Conservation (phyloP, 2,329 filamentous ascomycete genomes). For the Penicillium oxalicum region DNA sequence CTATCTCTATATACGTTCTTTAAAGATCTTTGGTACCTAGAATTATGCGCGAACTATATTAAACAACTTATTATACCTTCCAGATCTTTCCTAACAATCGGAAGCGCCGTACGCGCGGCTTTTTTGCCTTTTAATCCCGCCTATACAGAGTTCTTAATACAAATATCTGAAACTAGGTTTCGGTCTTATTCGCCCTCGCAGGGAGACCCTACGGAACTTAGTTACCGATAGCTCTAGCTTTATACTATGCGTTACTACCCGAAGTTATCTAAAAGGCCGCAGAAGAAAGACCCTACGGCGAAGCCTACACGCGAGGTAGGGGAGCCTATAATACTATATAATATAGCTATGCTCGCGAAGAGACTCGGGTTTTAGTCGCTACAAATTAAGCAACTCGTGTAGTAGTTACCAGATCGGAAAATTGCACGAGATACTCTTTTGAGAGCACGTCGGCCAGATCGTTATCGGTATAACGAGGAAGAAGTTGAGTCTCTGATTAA, state of each 20-base stretch:
- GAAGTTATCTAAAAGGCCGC: neutral
- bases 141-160: neutral
- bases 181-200: neutral
- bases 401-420: conserved; percentile 9
- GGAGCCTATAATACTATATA: conserved; percentile 7
- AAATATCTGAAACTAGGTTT: neutral
- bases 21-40: conserved; percentile 13
- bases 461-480: conserved; percentile 9
- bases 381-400: conserved; percentile 5
- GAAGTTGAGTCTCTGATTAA: conserved; percentile 8
- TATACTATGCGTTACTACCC: neutral
- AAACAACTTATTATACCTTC: conserved; percentile 8
- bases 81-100: neutral
- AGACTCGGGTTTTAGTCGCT: conserved; percentile 9
- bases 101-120: neutral
- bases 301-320: conserved; percentile 3
- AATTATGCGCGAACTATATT: conserved; percentile 10
- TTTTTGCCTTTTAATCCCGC: neutral
- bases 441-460: conserved; percentile 6
- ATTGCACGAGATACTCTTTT: conserved; percentile 12
- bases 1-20: conserved; percentile 13
- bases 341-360: conserved; percentile 9
- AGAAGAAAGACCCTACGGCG: conserved; percentile 4
- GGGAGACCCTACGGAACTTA: neutral
- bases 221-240: neutral